phyloP scores from a whole-genome alignment of 1,139 yeast species.

The Starmera stellimalicola region DNA sequence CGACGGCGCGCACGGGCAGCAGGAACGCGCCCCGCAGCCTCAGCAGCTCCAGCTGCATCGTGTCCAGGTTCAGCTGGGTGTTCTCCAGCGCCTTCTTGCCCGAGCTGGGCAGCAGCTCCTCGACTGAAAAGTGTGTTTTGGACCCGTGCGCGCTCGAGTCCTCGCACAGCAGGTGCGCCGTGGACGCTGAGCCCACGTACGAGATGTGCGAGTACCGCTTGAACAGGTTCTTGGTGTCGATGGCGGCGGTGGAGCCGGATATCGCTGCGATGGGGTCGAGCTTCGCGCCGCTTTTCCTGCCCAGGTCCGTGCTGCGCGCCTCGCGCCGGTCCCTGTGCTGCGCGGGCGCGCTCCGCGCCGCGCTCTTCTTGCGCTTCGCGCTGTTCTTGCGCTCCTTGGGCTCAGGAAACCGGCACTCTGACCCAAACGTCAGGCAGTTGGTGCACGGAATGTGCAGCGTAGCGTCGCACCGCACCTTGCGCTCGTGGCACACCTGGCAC shows the following conservation, averaged over 20 bases:
- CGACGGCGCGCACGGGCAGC: constrained; percentile 52
- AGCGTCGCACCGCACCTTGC: constrained; percentile 67
- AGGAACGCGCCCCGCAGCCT: constrained; percentile 64
- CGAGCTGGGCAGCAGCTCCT: constrained; percentile 20
- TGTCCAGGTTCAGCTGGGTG: constrained; percentile 28
- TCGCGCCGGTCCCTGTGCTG: neutral
- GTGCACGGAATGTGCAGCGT: constrained; percentile 68
- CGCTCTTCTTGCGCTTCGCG: constrained; percentile 14
- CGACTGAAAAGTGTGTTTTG: constrained; percentile 24
- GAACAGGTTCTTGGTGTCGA: constrained; percentile 13
- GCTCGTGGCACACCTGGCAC: constrained; percentile 51
- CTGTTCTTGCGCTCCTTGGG: constrained; percentile 29
- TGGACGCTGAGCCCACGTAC: constrained; percentile 18
- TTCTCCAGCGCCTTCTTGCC: constrained; percentile 25
- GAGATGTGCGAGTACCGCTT: constrained; percentile 10
- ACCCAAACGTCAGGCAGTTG: constrained; percentile 67
- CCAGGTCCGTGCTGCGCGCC: neutral
- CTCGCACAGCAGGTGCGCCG: constrained; percentile 22
- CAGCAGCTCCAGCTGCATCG: constrained; percentile 60
- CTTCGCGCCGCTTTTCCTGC: constrained; percentile 3
- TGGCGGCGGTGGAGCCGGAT: constrained; percentile 17
- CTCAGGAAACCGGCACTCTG: constrained; percentile 63
- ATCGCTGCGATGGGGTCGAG: constrained; percentile 19
- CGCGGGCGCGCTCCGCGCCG: neutral
- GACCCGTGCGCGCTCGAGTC: constrained; percentile 22